These are phyloP conservation scores for Fraxinus americana DNA, from an alignment of 257 asterid genomes.

Conservation along the genomic window DNA sequence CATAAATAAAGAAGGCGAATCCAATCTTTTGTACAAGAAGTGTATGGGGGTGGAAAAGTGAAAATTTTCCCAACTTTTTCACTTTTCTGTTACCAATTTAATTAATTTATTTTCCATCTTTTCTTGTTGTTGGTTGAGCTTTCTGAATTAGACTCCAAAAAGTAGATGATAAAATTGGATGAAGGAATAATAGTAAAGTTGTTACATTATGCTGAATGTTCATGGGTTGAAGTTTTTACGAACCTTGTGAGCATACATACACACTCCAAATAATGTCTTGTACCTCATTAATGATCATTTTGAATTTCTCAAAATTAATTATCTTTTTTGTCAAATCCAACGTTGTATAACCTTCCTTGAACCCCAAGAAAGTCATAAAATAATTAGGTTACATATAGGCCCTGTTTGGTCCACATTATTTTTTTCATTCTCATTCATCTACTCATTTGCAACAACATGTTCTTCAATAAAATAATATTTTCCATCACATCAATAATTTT, in stretches of 20 bases:
- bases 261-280: too few species aligned
- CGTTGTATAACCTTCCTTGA: background rate
- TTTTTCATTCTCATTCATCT: too few species aligned
- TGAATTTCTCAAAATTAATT: too few species aligned
- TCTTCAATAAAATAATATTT: too few species aligned
- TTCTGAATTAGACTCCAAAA: background rate
- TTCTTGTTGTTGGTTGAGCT: background rate
- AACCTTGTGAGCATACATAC: background rate
- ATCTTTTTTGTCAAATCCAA: background rate
- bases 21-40: background rate
- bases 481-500: too few species aligned
- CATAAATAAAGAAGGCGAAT: background rate
- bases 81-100: conserved; percentile 19
- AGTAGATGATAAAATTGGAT: background rate
- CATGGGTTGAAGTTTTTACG: background rate
- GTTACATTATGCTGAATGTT: background rate
- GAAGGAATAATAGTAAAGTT: background rate
- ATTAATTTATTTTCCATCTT: background rate
- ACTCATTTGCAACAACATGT: too few species aligned
- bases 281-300: too few species aligned
- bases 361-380: background rate
- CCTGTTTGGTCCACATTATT: too few species aligned
- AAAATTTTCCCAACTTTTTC: background rate
- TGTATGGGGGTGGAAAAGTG: conserved; percentile 27
- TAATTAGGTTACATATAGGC: too few species aligned